Evolutionary conservation across 106 monocot species (phyloP), one percentile per base, ranked within the genome.

Genomic region (Phalaenopsis equestris): DNA sequence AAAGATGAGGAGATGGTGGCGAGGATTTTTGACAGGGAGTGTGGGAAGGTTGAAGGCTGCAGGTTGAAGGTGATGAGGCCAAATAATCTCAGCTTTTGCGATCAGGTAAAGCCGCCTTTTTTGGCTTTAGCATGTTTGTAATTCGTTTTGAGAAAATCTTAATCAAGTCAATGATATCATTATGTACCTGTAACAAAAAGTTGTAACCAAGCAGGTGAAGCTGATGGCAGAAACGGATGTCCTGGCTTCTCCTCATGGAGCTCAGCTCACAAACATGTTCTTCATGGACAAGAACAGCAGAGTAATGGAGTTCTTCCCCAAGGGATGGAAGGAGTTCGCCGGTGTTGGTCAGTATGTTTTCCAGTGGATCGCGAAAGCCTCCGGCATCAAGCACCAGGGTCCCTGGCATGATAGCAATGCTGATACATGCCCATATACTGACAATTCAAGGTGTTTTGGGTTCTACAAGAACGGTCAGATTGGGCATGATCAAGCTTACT

Each of bases 271-370:
- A 4, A 93, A 93, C 84, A 81, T 96, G 84, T 15, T 90, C 7
- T 90, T 93, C 83, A 89, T 96, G 93, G 85, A 96, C 47, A 84
- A 80, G 82, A 90, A 88, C 84, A 93, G 91, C 80, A 92, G 93
- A 52, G 12, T 52, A 12, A 52, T 52, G 52, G 52, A 96, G 88
- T 90, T 96, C 81, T 93, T 90, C 77, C 93, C 91, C 4, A 91
- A 87, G 21, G 93, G 96, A 10, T 96, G 93, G 93, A 64, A 72
- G 47, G 87, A 96, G 73, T 21, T 83, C 2, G 91, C 90, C 38
- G 93, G 96, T 3, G 78, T 70, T 0, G 96, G 96, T 23, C 70
- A 45, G 43, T 45, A 45, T 45, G 43, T 45, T 45, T 45, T 45
- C 43, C 43, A 6, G 43, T 45, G 43, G 43, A 45, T 45, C 1